These are phyloP conservation scores for Blastosporella zonata DNA, from an alignment of 1,284 basidiomycete genomes.

Conservation along the genomic window DNA sequence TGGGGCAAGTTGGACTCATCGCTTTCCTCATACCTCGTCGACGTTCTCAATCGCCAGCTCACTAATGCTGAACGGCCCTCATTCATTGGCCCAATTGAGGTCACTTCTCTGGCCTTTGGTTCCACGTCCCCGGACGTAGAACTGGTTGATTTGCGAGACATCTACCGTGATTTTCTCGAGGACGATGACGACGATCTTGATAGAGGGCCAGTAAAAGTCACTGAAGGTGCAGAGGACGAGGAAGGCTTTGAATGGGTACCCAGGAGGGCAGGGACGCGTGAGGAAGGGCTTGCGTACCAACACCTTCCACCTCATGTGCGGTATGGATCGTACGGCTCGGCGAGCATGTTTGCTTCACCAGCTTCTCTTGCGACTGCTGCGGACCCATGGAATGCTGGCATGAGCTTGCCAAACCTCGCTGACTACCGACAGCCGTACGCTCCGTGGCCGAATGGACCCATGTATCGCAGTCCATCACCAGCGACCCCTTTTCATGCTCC, in stretches of 20 bases:
- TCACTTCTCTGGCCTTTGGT: constrained; percentile 88
- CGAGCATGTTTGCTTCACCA: constrained; percentile 58
- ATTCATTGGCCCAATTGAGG: constrained; percentile 89
- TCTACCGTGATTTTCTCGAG: constrained; percentile 90
- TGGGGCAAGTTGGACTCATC: constrained; percentile 72
- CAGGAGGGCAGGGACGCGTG: constrained; percentile 53
- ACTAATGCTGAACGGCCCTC: constrained; percentile 72
- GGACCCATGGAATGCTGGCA: constrained; percentile 45
- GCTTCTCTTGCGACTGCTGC: constrained; percentile 44
- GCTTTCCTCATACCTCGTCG: constrained; percentile 71
- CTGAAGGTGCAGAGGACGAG: constrained; percentile 50
- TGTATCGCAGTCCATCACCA: constrained; percentile 38
- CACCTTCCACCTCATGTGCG: constrained; percentile 69
- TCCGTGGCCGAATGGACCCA: constrained; percentile 32
- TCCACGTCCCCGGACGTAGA: constrained; percentile 81
- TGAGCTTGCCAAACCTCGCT: constrained; percentile 34
- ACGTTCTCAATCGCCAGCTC: constrained; percentile 81
- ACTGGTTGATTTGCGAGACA: constrained; percentile 89
- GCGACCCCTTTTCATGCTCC: constrained; percentile 35
- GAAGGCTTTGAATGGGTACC: constrained; percentile 81
- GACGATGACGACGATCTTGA: constrained; percentile 68
- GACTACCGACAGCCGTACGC: constrained; percentile 29
- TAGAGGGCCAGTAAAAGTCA: constrained; percentile 48
- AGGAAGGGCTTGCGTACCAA: constrained; percentile 61
- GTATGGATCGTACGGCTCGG: constrained; percentile 54